phyloP scores from a whole-genome alignment of 345 rosid genomes.

The Eucalyptus shirleyi region DNA sequence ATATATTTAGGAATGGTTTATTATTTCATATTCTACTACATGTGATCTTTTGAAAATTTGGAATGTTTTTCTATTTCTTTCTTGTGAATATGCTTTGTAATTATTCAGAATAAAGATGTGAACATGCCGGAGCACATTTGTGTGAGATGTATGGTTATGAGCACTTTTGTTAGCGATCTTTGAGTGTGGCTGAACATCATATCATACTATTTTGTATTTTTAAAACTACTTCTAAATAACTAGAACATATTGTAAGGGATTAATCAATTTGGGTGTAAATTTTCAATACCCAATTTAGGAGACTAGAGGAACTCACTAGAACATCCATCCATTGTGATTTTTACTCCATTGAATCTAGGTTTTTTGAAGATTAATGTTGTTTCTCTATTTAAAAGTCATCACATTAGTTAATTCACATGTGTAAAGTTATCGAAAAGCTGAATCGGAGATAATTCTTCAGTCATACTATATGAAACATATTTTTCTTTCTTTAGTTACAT shows the following conservation, averaged over 20 bases:
- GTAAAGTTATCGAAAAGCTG: background rate
- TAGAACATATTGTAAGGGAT: no score
- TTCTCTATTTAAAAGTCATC: background rate
- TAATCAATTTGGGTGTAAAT: background rate
- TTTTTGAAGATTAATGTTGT: background rate
- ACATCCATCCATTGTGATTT: background rate
- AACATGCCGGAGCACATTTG: background rate
- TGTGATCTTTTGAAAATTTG: background rate
- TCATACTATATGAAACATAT: background rate
- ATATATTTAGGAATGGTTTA: background rate
- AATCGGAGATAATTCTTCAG: background rate
- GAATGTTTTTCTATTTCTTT: background rate
- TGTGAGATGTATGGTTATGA: background rate
- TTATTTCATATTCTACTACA: background rate
- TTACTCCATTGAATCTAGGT: background rate
- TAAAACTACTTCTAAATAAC: background rate
- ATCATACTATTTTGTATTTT: no score
- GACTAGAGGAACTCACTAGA: background rate
- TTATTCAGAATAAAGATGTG: background rate
- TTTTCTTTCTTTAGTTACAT: background rate
- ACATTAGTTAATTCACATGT: background rate
- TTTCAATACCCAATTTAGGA: no score
- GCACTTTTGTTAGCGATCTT: background rate
- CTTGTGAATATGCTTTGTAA: background rate
- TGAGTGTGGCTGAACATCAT: background rate